Evolutionary conservation across 495 filamentous ascomycete species (phyloP), one percentile per base, ranked within the genome.

Genomic region (Chaetomium tenue): DNA sequence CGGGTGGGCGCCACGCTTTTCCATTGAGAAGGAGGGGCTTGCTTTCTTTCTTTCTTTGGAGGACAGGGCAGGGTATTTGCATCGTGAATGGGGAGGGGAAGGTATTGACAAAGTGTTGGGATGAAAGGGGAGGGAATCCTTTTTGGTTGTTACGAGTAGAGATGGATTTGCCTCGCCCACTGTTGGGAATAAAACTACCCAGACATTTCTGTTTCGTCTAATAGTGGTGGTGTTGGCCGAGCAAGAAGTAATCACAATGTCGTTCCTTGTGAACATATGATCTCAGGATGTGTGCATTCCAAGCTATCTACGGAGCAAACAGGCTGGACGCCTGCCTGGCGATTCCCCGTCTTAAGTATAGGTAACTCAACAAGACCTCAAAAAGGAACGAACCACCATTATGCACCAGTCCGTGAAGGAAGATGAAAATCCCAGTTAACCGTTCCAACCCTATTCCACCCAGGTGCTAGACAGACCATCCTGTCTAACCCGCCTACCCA

Each of bases 1-100:
- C 60, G 64, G 63, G 44, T 57, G 20, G 52, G 26, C 16, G 30
- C 63, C 28, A 67, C 50, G 48, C 44, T 72, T 16, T 75, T 75
- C 59, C 72, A 75, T 37, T 75, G 44, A 64, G 39, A 28, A 46
- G 28, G 15, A 30, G 28, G 28, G 6, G 28, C 2, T 2, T 2
- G 28, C 28, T 30, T 30, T 30, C 28, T 30, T 30, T 25, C 2
- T 20, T 20, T 15, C 18, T 26, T 0, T 40, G 7, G 26, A 33
- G 25, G 50, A 28, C 11, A 44, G 23, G 33, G 22, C 4, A 40
- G 23, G 20, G 7, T 2, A 47, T 5, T 37, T 28, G 18, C 28
- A 20, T 37, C 16, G 11, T 12, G 33, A 37, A 12, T 1, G 15
- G 15, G 52, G 30, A 12, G 28, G 28, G 28, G 28, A 3, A 30